Conservation (phyloP, 140 eudicot genomes). For the Stevia rebaudiana region DNA sequence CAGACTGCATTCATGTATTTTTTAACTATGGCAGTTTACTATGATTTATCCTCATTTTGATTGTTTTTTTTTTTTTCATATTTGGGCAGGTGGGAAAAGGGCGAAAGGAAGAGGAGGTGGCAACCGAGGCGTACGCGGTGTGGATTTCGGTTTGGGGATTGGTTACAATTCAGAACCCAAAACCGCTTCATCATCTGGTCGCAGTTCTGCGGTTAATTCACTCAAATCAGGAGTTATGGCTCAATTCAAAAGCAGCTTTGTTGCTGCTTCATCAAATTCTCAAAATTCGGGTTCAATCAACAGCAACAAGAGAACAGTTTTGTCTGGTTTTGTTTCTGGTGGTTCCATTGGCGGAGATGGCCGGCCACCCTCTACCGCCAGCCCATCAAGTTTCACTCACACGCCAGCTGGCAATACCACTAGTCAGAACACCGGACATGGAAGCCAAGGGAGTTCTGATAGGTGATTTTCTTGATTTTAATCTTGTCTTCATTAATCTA, state of each 20-base stretch:
- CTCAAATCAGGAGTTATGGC: slow-evolving; percentile 80
- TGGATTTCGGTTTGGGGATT: slow-evolving; percentile 94
- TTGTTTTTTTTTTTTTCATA: slow-evolving; percentile 3
- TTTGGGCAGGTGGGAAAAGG: slow-evolving; percentile 84
- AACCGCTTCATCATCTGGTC: slow-evolving; percentile 37
- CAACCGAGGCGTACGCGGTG: slow-evolving; percentile 91
- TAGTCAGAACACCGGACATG: slow-evolving; percentile 34
- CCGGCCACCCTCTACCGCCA: slow-evolving; percentile 29
- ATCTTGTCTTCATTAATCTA: neutral
- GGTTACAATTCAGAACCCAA: slow-evolving; percentile 73
- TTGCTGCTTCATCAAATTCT: slow-evolving; percentile 74
- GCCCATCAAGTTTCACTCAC: slow-evolving; percentile 29
- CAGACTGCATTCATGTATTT: neutral
- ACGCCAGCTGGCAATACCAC: slow-evolving; percentile 30
- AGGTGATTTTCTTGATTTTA: slow-evolving; percentile 38
- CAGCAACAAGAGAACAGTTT: slow-evolving; percentile 47
- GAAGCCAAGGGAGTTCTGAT: slow-evolving; percentile 44
- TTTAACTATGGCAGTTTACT: no score
- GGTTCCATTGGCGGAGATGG: slow-evolving; percentile 86
- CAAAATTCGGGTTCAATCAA: slow-evolving; percentile 39
- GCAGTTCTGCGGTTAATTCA: slow-evolving; percentile 67
- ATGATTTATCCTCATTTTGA: neutral
- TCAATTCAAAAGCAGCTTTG: slow-evolving; percentile 76
- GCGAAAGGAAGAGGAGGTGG: slow-evolving; percentile 94
- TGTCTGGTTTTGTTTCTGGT: slow-evolving; percentile 90